Base-by-base conservation (phyloP, 108 stramenopile species). In the Seminavis robusta region DNA sequence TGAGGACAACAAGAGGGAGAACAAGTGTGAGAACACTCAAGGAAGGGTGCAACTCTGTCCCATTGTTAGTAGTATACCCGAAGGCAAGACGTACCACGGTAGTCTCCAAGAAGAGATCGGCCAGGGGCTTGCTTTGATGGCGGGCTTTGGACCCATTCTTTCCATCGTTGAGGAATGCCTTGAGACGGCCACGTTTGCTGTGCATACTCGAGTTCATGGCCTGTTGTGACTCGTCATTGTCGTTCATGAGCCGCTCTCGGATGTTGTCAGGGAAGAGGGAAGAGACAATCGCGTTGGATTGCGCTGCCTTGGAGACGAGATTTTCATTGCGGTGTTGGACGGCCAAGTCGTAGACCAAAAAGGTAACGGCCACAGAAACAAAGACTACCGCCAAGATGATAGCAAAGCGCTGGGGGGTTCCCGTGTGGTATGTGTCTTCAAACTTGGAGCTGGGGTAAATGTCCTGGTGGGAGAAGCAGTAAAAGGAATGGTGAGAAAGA, bases 91-190 rank as follows among this genome's bases (percentile, higher is more conserved):
- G n/a, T n/a, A n/a, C n/a, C n/a, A 79, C 69, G 9, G 72, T 69
- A 1, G 69, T 73, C 43, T 74, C 61, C 33, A 58, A 60, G 42
- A 79, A 79, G 17, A 79, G 45, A 29, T 79, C 77, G 1, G 77
- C 77, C 37, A 79, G 74, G 4, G 77, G 77, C 33, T 77, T n/a
- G n/a, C n/a, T n/a, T n/a, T n/a, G n/a, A n/a, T n/a, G n/a, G n/a
- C n/a, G n/a, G n/a, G n/a, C n/a, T 17, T 59, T 20, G n/a, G n/a
- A n/a, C 16, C 27, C 57, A 15, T 24, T 59, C 24, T 59, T 44
- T 28, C 28, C 57, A 32, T 28, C 31, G 4, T 27, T 16, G n/a
- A 59, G 44, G 21, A 59, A 46, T 3, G 7, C 33, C 28, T 59
- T 59, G 5, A 59, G 27, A 4, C 44, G 24, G n/a, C n/a, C n/a